These are phyloP conservation scores for Effrenium voratum DNA, from an alignment of 73 alveolate species.

Conservation along the genomic window DNA sequence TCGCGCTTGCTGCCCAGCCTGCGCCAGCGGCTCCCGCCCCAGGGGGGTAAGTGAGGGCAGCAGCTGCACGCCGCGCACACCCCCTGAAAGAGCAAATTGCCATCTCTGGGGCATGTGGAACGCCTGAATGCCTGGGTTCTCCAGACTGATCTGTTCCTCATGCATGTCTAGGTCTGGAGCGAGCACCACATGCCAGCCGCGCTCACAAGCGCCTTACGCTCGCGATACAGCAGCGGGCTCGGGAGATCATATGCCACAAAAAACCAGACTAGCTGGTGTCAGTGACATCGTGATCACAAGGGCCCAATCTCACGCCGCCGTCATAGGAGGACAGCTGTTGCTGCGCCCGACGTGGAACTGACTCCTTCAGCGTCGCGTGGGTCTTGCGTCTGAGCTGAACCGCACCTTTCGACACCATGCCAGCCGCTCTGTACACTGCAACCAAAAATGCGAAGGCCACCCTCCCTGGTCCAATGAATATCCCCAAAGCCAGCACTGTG, in stretches of 20 bases:
- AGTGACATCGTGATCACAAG: background rate
- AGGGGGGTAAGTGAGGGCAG: constrained; percentile 26
- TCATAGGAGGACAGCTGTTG: background rate
- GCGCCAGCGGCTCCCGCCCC: constrained; percentile 5
- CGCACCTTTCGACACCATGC: background rate
- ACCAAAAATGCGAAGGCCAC: background rate
- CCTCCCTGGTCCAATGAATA: background rate
- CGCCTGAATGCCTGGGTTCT: background rate
- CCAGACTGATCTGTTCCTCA: background rate
- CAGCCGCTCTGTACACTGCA: background rate
- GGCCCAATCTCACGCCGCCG: background rate
- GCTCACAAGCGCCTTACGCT: constrained; percentile 3
- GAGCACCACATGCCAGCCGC: constrained; percentile 43
- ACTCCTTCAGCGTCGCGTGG: background rate
- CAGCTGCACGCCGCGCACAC: constrained; percentile 32
- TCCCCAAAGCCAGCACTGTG: background rate
- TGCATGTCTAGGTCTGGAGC: constrained; percentile 20
- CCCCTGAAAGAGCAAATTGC: background rate
- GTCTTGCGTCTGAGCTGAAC: background rate
- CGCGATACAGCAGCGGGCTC: background rate
- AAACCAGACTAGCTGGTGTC: background rate
- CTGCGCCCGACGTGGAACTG: background rate
- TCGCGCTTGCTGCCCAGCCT: background rate
- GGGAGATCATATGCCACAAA: constrained; percentile 39
- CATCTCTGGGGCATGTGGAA: background rate